Percentiles rank a stretch among this genome's conserved stretches.
These are phyloP conservation scores for Vitis riparia DNA, from an alignment of 164 flowering plant species.

Conservation along the genomic window DNA sequence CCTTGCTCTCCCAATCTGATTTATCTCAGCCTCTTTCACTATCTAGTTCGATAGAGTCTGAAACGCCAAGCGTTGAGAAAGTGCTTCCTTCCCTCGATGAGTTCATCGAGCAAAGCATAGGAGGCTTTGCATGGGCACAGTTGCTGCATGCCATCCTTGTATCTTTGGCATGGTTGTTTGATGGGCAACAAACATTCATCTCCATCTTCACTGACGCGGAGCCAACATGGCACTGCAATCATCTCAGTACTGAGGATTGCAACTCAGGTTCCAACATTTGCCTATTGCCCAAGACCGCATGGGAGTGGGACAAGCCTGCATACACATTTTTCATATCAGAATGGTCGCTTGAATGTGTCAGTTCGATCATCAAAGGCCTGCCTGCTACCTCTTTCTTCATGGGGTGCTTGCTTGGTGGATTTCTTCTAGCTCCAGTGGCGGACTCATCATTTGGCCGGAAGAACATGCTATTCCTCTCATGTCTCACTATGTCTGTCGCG, in stretches of 20 bases:
- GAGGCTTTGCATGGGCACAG: slow-evolving; percentile 45
- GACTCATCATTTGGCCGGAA: slow-evolving; percentile 72
- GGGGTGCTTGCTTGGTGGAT: slow-evolving; percentile 67
- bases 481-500: slow-evolving; percentile 44
- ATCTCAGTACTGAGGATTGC: slow-evolving; percentile 1
- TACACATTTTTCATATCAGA: slow-evolving; percentile 49
- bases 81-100: slow-evolving; percentile 34
- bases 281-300: slow-evolving; percentile 30
- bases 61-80: neutral
- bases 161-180: slow-evolving; percentile 60
- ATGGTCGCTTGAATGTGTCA: slow-evolving; percentile 47
- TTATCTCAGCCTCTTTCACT: too few species aligned
- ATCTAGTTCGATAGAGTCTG: neutral
- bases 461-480: slow-evolving; percentile 53
- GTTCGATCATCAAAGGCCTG: slow-evolving; percentile 47
- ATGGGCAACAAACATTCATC: slow-evolving; percentile 71
- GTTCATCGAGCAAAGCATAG: slow-evolving; percentile 33
- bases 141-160: slow-evolving; percentile 51
- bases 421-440: slow-evolving; percentile 55
- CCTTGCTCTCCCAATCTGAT: slow-evolving; percentile 4
- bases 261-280: slow-evolving; percentile 27
- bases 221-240: slow-evolving; percentile 58
- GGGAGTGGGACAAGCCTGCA: slow-evolving; percentile 55
- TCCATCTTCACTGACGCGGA: slow-evolving; percentile 55
- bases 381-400: slow-evolving; percentile 65